Conservation (phyloP, 2,329 filamentous ascomycete species). For the Pezicula carpinea region DNA sequence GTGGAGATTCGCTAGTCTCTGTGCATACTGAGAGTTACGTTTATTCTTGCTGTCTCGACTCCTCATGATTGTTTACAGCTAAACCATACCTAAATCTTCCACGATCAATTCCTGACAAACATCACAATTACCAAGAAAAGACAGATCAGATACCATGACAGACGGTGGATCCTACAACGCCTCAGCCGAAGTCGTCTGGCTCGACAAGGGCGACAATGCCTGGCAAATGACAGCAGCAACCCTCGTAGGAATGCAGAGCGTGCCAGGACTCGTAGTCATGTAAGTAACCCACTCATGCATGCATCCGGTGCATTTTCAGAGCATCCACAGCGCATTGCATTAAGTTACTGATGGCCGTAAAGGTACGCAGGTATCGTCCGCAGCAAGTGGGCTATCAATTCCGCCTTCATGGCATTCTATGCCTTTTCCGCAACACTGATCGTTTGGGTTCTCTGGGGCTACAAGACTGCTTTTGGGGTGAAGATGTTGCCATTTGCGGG, state of each 20-base stretch:
- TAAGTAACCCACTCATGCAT: too few species aligned
- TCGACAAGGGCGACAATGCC: slow-evolving; percentile 44
- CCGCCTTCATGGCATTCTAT: slow-evolving; percentile 47
- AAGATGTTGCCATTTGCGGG: slow-evolving; percentile 47
- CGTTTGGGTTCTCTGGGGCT: slow-evolving; percentile 45
- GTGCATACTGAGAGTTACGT: too few species aligned
- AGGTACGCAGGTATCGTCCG: slow-evolving; percentile 42
- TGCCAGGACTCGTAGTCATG: slow-evolving; percentile 44
- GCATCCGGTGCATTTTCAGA: too few species aligned
- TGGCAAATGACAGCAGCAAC: slow-evolving; percentile 48
- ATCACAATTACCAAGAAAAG: neutral
- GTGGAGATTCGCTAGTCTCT: neutral
- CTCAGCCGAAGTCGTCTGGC: slow-evolving; percentile 19
- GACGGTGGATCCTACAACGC: slow-evolving; percentile 7
- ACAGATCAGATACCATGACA: too few species aligned
- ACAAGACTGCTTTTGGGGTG: slow-evolving; percentile 43
- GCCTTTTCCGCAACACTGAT: slow-evolving; percentile 43
- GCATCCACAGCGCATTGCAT: too few species aligned
- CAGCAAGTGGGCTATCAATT: slow-evolving; percentile 45
- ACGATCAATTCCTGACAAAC: neutral
- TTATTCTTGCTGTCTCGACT: neutral
- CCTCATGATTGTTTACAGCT: neutral
- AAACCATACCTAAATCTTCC: neutral
- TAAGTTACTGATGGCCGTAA: too few species aligned
- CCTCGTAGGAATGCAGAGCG: slow-evolving; percentile 43